Evolutionary conservation across 208 protist genomes (phyloP), one percentile per base, ranked within the genome.

Genomic region (Crithidia expoeki): DNA sequence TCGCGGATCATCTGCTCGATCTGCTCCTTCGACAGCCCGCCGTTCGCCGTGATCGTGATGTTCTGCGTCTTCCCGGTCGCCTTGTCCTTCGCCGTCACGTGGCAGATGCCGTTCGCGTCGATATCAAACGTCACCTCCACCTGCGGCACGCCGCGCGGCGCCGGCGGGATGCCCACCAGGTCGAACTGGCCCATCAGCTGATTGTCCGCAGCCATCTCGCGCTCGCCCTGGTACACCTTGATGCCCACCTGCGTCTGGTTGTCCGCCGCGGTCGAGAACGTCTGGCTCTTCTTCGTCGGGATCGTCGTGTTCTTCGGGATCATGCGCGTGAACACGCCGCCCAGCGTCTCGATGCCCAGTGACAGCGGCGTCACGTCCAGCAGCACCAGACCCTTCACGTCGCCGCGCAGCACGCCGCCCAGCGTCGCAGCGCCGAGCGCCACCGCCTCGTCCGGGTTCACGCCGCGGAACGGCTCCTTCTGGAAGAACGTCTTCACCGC

Each of bases 371-470:
- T 99, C 16, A 99, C 98, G 80, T 99, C 98, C 12, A 99, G 74
- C 3, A 99, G 83, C 3, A 99, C 75, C 21, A 99, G 81, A 34
- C 98, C 96, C 51, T 94, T 95, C 10, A 97, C 86, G 23, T 99
- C 92, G 28, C 90, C 93, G 14, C 85, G 80, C 12, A 99, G 72
- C 38, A 99, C 90, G 79, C 89, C 94, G 58, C 94, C 99, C 81
- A 99, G 98, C 68, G 99, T 98, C 60, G 99, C 99, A 21, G 99
- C 99, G 63, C 99, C 99, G 27, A 99, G 93, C 9, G 99, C 99
- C n/a, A 99, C 99, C 23, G 98, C 98, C 88, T 99, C 99, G 82
- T 99, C 99, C 14, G 99, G 98, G 86, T 99, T 99, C 62, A 99
- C 98, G 49, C 94, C 92, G 75, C 98, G 98, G 88, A 87, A 97